A percentile compares a stretch with the other conserved stretches of the same genome.
phyloP scores from a whole-genome alignment of 805 yeast genomes.

The Dipodascus albidus region DNA sequence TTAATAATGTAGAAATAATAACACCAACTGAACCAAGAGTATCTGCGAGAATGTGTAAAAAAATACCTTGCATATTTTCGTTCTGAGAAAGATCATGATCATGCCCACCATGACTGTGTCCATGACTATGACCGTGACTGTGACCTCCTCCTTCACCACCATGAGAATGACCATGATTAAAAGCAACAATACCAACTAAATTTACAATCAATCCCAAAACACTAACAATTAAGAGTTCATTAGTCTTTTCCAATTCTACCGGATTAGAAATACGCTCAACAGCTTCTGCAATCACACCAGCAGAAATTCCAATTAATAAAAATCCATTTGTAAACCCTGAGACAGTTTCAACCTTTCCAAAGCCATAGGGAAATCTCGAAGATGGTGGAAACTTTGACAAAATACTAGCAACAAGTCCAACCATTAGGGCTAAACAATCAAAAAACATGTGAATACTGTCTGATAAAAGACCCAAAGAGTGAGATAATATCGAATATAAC shows the following conservation, averaged over 20 bases:
- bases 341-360: conserved; percentile 73
- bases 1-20: conserved; percentile 74
- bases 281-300: conserved; percentile 81
- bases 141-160: conserved; percentile 33
- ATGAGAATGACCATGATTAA: conserved; percentile 68
- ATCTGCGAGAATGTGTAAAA: conserved; percentile 88
- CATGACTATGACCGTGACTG: conserved; percentile 26
- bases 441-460: conserved; percentile 95
- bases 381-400: conserved; percentile 48
- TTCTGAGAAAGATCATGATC: conserved; percentile 23
- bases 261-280: conserved; percentile 72
- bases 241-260: conserved; percentile 63
- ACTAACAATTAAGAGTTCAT: conserved; percentile 78
- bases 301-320: conserved; percentile 74
- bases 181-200: conserved; percentile 86
- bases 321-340: conserved; percentile 96
- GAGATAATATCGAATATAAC: conserved; percentile 83
- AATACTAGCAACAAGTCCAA: conserved; percentile 81
- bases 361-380: conserved; percentile 75
- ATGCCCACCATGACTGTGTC: conserved; percentile 17
- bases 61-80: conserved; percentile 87
- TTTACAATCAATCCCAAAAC: conserved; percentile 78
- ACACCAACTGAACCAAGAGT: conserved; percentile 96
- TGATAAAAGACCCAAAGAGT: conserved; percentile 80
- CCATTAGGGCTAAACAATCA: conserved; percentile 81